Evolutionary conservation across 2,329 filamentous ascomycete species (phyloP), one percentile per base, ranked within the genome.

Genomic region (Colletotrichum sp.): DNA sequence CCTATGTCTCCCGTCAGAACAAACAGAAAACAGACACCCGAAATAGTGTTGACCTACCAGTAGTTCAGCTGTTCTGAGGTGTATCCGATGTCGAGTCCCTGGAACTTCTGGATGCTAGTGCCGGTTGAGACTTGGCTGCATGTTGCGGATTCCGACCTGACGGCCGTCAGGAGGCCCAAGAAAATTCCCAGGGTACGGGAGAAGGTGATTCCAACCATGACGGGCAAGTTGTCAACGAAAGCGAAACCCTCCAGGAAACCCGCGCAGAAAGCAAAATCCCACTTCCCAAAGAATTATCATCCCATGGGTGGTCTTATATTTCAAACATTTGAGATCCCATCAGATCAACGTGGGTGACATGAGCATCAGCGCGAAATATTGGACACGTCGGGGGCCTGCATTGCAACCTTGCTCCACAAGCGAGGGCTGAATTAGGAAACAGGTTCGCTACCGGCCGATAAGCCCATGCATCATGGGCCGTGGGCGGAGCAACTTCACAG

Each of bases 1-100:
- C 87, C 87, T 73, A 28, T 28, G 2, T 15, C 34, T 36, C 15
- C 15, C 44, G 44, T 52, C 44, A 52, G n/a, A 52, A 52, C 36
- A 16, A 39, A 39, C 36, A 39, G 36, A 39, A 39, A 16, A 2
- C 36, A 44, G 39, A 44, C 0, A 44, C 39, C 16, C n/a, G 39
- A 44, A 44, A n/a, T 8, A 48, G n/a, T 22, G 12, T 52, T 52
- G 1, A 48, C 30, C 8, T 32, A 71, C 69, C 62, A 72, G 9
- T 72, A 72, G 30, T 72, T 57, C 26, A 28, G 24, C 48, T 67
- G 62, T 9, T 72, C 69, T 26, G 22, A 18, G 12, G 62, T 59
- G 30, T 72, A 72, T 9, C 66, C 28, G 7, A 72, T 39, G 6
- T 30, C 62, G 18, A 67, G 8, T 6, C 63, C 39, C 9, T 67